phyloP scores from a whole-genome alignment of 352 stramenopile species.

The Pythium myriotylum region DNA sequence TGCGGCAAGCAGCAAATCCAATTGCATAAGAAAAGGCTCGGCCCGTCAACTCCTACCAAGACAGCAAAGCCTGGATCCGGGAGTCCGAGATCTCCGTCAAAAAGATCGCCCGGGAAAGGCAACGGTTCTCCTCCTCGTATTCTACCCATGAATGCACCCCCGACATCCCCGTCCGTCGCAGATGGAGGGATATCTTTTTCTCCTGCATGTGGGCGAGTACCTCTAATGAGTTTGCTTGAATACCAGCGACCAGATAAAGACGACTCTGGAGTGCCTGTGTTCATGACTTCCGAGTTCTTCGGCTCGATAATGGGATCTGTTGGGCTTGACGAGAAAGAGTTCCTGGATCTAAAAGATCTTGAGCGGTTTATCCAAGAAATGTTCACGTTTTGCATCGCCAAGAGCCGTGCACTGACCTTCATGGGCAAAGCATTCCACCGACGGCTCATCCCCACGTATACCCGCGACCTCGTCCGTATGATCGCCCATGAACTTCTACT shows the following conservation, averaged over 20 bases:
- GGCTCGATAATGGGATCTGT: slow-evolving; percentile 21
- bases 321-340: slow-evolving; percentile 24
- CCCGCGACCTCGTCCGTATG: slow-evolving; percentile 43
- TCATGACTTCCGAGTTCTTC: slow-evolving; percentile 51
- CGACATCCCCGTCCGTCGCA: slow-evolving; percentile 14
- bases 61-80: neutral
- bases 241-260: slow-evolving; percentile 9
- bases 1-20: slow-evolving; percentile 55
- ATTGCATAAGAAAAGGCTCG: slow-evolving; percentile 47
- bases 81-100: slow-evolving; percentile 12
- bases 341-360: slow-evolving; percentile 42
- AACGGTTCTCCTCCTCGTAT: slow-evolving; percentile 3
- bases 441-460: slow-evolving; percentile 50
- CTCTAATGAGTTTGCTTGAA: slow-evolving; percentile 20
- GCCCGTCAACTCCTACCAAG: slow-evolving; percentile 9
- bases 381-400: slow-evolving; percentile 56
- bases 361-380: slow-evolving; percentile 51
- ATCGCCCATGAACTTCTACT: slow-evolving; percentile 55
- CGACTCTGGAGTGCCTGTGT: slow-evolving; percentile 11
- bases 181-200: slow-evolving; percentile 19
- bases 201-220: slow-evolving; percentile 9
- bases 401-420: slow-evolving; percentile 50
- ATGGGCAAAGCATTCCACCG: slow-evolving; percentile 67
- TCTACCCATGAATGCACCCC: neutral
- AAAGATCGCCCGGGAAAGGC: neutral